A percentile compares a stretch with the other conserved stretches of the same genome.
Conservation (phyloP, 305 asterid genomes). For the Lippia alba region DNA sequence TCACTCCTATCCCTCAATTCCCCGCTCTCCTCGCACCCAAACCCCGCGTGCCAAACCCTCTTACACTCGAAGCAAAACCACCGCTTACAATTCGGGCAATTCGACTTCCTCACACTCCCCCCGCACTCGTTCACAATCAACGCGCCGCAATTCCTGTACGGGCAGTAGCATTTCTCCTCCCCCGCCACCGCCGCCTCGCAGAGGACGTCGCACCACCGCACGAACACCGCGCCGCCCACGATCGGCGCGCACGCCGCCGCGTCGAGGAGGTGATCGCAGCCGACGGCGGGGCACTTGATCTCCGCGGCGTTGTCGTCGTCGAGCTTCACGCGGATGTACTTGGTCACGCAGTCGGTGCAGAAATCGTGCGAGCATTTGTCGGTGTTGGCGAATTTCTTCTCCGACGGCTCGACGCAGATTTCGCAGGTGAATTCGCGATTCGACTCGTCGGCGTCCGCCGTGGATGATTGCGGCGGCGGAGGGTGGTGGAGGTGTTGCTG, state of each 20-base stretch:
- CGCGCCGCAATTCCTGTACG: conserved; percentile 55
- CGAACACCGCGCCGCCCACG: conserved; percentile 50
- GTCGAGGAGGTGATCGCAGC: conserved; percentile 60
- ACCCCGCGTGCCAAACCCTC: conserved; percentile 56
- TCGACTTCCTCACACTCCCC: conserved; percentile 39
- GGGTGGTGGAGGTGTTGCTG: background rate
- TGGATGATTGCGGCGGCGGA: background rate
- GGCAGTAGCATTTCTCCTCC: conserved; percentile 59
- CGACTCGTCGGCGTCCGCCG: background rate
- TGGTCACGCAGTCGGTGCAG: conserved; percentile 69
- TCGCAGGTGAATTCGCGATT: conserved; percentile 60
- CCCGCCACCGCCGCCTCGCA: conserved; percentile 53
- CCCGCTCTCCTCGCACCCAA: conserved; percentile 49
- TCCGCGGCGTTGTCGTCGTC: conserved; percentile 47
- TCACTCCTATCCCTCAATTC: conserved; percentile 48
- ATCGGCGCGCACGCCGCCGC: conserved; percentile 50
- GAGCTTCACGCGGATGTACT: conserved; percentile 70
- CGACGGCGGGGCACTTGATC: conserved; percentile 64
- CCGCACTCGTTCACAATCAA: conserved; percentile 68
- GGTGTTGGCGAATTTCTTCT: conserved; percentile 35
- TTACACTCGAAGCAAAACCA: conserved; percentile 53
- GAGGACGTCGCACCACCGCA: conserved; percentile 55
- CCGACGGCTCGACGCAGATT: conserved; percentile 69
- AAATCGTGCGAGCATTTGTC: conserved; percentile 56
- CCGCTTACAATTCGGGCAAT: conserved; percentile 49